phyloP scores from a whole-genome alignment of 73 alveolate genomes.

The Stentor roeselii region DNA sequence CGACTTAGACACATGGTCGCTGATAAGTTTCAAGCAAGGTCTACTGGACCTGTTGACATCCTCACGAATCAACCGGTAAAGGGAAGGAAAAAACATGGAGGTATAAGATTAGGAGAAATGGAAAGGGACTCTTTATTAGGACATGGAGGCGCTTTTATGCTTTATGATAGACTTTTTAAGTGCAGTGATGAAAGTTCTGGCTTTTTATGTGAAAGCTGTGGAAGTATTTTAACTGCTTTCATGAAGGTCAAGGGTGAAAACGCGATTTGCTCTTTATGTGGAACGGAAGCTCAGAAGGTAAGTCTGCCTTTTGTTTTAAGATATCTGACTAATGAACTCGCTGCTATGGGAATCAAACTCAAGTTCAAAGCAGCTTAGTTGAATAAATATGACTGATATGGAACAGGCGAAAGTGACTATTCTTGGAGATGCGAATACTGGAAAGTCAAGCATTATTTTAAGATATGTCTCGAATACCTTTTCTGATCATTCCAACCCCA shows the following conservation, averaged over 20 bases:
- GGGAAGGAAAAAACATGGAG: constrained; percentile 99
- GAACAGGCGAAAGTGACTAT: constrained; percentile 34
- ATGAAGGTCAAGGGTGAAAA: background rate
- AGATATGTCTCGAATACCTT: constrained; percentile 45
- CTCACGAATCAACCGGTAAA: constrained; percentile 97
- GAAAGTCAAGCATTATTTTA: constrained; percentile 43
- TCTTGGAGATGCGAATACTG: constrained; percentile 46
- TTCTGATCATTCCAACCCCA: constrained; percentile 40
- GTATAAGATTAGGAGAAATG: constrained; percentile 99
- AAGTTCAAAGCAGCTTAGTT: too few relatives aligned
- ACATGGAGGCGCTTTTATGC: constrained; percentile 96
- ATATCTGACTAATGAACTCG: constrained; percentile 92
- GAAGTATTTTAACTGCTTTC: constrained; percentile 70
- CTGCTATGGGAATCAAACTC: constrained; percentile 95
- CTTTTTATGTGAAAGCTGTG: constrained; percentile 87
- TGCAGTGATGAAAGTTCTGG: constrained; percentile 98
- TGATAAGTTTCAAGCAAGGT: constrained; percentile 95
- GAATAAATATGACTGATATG: too few relatives aligned
- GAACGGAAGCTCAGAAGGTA: constrained; percentile 62
- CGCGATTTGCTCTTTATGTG: constrained; percentile 27
- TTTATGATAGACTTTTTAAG: constrained; percentile 95
- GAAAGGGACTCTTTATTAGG: constrained; percentile 99
- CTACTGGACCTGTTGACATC: constrained; percentile 97
- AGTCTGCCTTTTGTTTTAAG: constrained; percentile 95
- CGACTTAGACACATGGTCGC: constrained; percentile 99